These are phyloP conservation scores for Artemisia tridentata DNA, from an alignment of 129 eudicot species.

Conservation along the genomic window DNA sequence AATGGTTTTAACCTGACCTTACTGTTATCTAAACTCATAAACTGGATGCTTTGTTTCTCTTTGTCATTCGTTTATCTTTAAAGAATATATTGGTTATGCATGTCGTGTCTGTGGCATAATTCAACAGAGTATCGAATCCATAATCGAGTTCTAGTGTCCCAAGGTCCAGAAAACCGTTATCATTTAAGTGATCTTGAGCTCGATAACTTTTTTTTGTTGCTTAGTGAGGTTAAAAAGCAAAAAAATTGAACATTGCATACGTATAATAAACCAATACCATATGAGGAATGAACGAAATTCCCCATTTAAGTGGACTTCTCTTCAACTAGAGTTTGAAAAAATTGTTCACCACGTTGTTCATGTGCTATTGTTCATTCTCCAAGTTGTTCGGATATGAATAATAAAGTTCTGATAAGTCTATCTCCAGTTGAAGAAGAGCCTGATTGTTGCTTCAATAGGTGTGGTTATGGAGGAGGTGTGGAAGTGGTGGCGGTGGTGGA, in stretches of 20 bases:
- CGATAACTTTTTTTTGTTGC: no score
- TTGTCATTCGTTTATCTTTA: slow-evolving; percentile 58
- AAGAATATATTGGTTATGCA: slow-evolving; percentile 86
- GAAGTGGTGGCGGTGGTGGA: no score
- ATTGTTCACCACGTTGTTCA: slow-evolving; percentile 7
- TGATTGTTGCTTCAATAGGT: no score
- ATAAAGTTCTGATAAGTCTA: no score
- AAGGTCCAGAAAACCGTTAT: slow-evolving; percentile 41
- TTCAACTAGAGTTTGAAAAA: slow-evolving; percentile 15
- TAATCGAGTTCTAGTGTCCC: slow-evolving; percentile 71
- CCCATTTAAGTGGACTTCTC: slow-evolving; percentile 16
- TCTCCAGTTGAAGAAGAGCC: no score
- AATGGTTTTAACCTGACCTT: neutral
- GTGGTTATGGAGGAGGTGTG: no score
- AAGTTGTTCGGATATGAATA: no score
- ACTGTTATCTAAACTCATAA: neutral
- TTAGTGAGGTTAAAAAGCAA: no score
- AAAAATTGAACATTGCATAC: no score
- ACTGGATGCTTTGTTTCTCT: slow-evolving; percentile 16
- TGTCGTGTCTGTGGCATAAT: slow-evolving; percentile 91
- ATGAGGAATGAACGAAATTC: slow-evolving; percentile 10
- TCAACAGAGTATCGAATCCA: slow-evolving; percentile 59
- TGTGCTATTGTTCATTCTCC: no score
- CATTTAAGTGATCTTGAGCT: no score
- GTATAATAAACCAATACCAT: slow-evolving; percentile 7